These are phyloP conservation scores for Trichophyton benhamiae DNA, from an alignment of 2,329 filamentous ascomycete species.

Conservation along the genomic window DNA sequence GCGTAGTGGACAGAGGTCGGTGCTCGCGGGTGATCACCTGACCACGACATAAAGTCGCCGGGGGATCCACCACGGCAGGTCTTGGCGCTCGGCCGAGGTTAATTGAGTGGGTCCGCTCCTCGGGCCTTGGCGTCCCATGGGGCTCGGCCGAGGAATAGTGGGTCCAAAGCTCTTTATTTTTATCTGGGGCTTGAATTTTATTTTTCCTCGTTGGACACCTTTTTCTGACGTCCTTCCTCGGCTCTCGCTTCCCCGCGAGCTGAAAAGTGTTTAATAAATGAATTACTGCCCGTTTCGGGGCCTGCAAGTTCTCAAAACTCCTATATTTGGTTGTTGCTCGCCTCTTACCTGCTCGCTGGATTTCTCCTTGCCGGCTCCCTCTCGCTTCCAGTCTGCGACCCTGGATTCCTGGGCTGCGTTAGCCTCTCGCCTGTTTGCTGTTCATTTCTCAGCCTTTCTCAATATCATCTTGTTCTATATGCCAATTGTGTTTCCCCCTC, in stretches of 20 bases:
- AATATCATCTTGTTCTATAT: neutral
- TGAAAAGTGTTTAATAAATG: neutral
- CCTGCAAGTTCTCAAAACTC: neutral
- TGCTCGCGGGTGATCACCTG: neutral
- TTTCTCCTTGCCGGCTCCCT: neutral
- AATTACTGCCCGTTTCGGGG: neutral
- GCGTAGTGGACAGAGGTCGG: no score
- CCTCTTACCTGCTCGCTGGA: neutral
- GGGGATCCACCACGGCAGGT: no score
- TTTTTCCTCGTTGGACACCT: neutral
- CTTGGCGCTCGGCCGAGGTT: neutral
- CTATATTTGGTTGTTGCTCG: neutral
- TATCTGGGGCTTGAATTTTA: neutral
- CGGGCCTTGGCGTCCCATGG: neutral
- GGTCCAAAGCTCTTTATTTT: neutral
- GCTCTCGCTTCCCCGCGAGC: neutral
- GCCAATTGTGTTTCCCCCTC: neutral
- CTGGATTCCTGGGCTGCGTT: neutral
- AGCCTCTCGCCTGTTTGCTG: neutral
- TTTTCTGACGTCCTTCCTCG: neutral
- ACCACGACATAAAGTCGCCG: neutral
- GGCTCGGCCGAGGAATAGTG: neutral
- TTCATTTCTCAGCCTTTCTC: neutral
- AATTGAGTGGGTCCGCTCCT: neutral
- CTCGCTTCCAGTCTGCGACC: neutral